Percentiles rank a stretch among this genome's conserved stretches.
Evolutionary conservation across 2,329 filamentous ascomycete genomes (phyloP).

Genomic region (Cladosporium austrohemisphaericum): DNA sequence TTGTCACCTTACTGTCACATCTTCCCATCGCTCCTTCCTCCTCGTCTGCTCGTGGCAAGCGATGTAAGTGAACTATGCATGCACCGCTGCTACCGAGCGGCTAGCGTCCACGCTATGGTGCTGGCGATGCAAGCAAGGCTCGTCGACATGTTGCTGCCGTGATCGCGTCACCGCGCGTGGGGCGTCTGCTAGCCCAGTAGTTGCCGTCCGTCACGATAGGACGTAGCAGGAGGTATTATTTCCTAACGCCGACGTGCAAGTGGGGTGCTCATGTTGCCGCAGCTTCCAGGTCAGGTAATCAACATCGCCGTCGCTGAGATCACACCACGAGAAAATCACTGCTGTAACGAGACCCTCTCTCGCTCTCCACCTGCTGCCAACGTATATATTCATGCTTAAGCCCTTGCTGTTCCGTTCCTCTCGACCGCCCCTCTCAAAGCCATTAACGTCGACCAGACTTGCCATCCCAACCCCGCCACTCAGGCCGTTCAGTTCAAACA

Average conservation of each 20-base stretch:
- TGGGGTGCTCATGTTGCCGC: background rate
- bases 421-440: background rate
- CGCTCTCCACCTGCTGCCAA: background rate
- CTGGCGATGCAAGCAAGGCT: background rate
- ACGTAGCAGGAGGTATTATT: too few relatives aligned
- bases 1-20: too few relatives aligned
- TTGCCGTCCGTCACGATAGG: too few relatives aligned
- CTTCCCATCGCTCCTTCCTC: background rate
- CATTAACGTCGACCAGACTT: background rate
- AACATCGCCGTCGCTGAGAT: background rate
- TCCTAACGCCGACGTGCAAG: slow-evolving; percentile 3
- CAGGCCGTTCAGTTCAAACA: slow-evolving; percentile 13
- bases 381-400: background rate
- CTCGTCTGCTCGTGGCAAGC: background rate
- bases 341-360: background rate
- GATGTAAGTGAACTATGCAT: background rate
- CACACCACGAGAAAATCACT: background rate
- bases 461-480: slow-evolving; percentile 2
- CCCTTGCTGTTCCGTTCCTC: too few relatives aligned
- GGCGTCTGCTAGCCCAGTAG: background rate
- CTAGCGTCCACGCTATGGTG: background rate
- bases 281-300: background rate
- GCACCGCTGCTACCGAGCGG: too few relatives aligned
- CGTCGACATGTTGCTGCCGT: background rate
- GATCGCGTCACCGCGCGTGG: slow-evolving; percentile 12